phyloP scores from a whole-genome alignment of 108 stramenopile genomes.

The Discostella pseudostelligera region DNA sequence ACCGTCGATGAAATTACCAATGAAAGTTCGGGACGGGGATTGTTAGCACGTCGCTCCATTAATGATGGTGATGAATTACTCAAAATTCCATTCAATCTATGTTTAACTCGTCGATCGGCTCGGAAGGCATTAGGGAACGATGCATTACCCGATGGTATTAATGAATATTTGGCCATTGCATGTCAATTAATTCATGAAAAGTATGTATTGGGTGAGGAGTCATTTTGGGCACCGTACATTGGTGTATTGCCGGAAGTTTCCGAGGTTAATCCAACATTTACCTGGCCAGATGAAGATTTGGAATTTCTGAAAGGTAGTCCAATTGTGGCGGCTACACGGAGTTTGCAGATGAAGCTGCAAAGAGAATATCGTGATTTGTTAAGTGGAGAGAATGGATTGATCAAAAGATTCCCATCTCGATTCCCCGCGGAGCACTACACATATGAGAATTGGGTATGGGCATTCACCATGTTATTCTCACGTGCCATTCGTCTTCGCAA shows the following conservation, averaged over 20 bases:
- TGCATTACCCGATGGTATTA: constrained; percentile 71
- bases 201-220: constrained; percentile 67
- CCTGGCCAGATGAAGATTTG: constrained; percentile 93
- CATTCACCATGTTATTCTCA: constrained; percentile 94
- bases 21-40: constrained; percentile 89
- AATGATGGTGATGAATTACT: constrained; percentile 91
- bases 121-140: constrained; percentile 75
- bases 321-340: constrained; percentile 82
- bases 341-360: constrained; percentile 85
- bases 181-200: constrained; percentile 90
- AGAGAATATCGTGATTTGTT: constrained; percentile 81
- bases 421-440: constrained; percentile 84
- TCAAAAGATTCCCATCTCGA: constrained; percentile 63
- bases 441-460: constrained; percentile 91
- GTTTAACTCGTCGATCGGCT: constrained; percentile 84
- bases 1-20: constrained; percentile 92
- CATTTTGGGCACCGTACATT: constrained; percentile 84
- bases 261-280: constrained; percentile 92
- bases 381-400: constrained; percentile 68
- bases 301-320: constrained; percentile 86
- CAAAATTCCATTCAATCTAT: constrained; percentile 80
- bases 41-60: constrained; percentile 84
- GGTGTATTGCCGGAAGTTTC: constrained; percentile 85
- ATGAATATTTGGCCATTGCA: constrained; percentile 95
- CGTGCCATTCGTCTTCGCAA: constrained; percentile 81